These are phyloP conservation scores for Tetrapisispora arboricola DNA, from an alignment of 805 yeast genomes.

Conservation along the genomic window DNA sequence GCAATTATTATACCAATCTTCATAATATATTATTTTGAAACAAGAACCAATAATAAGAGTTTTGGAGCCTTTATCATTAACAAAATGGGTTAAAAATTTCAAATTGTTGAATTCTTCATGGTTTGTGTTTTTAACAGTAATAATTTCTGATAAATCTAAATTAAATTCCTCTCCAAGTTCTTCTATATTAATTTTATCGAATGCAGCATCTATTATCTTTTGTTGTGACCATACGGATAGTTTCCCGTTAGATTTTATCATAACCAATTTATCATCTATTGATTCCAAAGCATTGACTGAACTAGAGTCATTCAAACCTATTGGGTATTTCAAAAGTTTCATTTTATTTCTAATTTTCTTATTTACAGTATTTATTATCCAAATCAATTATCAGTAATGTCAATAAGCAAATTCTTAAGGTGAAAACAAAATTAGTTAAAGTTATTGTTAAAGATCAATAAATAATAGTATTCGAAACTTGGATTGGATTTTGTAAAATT, in stretches of 20 bases:
- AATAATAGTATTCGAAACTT: no score
- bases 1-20: constrained; percentile 11
- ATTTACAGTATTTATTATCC: no score
- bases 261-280: constrained; percentile 9
- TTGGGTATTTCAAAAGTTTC: constrained; percentile 24
- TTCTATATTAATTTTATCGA: constrained; percentile 15
- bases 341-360: constrained; percentile 9
- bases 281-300: constrained; percentile 17
- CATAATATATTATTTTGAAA: constrained; percentile 9
- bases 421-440: no score
- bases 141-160: background rate
- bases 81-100: constrained; percentile 9
- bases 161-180: constrained; percentile 6
- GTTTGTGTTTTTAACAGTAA: background rate
- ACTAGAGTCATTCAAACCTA: constrained; percentile 18
- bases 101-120: constrained; percentile 7
- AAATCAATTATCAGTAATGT: no score
- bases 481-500: no score
- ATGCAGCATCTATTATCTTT: constrained; percentile 22
- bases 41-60: constrained; percentile 18
- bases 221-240: constrained; percentile 22
- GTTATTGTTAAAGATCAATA: no score
- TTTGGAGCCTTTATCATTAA: constrained; percentile 1
- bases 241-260: constrained; percentile 19
- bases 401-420: no score